Evolutionary conservation across 495 filamentous ascomycete species (phyloP).

Genomic region (Penicillium longicatenatum): DNA sequence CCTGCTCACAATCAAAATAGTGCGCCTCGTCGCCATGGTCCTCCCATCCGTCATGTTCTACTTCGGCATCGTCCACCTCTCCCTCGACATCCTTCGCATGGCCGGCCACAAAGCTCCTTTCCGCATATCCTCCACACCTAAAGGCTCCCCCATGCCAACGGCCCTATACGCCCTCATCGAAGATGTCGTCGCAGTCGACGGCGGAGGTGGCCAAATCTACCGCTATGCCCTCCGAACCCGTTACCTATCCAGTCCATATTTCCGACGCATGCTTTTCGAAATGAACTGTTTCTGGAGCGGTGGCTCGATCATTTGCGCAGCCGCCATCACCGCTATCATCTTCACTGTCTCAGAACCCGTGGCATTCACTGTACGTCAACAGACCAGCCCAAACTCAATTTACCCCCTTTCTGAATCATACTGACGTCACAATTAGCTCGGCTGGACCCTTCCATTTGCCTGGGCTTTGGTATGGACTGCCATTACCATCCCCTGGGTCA

Average conservation of each 20-base stretch:
- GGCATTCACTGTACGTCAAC: constrained; percentile 67
- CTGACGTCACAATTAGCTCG: constrained; percentile 34
- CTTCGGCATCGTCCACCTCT: constrained; percentile 56
- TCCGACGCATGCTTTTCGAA: constrained; percentile 69
- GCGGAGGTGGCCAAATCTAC: constrained; percentile 68
- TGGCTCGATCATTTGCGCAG: constrained; percentile 55
- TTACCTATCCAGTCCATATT: constrained; percentile 70
- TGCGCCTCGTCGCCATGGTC: constrained; percentile 63
- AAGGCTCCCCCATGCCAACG: constrained; percentile 68
- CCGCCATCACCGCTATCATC: constrained; percentile 60
- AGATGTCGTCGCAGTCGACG: constrained; percentile 79
- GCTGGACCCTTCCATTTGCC: constrained; percentile 71
- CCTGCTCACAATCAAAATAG: constrained; percentile 27
- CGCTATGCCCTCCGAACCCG: constrained; percentile 62
- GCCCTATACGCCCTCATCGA: constrained; percentile 76
- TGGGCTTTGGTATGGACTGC: constrained; percentile 69
- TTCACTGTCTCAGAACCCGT: constrained; percentile 63
- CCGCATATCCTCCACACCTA: constrained; percentile 69
- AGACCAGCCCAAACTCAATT: not conserved
- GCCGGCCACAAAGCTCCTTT: constrained; percentile 58
- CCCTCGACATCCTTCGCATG: constrained; percentile 49
- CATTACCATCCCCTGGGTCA: constrained; percentile 70
- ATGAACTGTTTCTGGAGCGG: constrained; percentile 80
- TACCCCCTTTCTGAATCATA: not conserved
- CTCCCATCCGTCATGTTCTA: constrained; percentile 61